Evolutionary conservation across 208 protist species (phyloP), one percentile per base, ranked within the genome.

Genomic region (Wallacemonas sp.): DNA sequence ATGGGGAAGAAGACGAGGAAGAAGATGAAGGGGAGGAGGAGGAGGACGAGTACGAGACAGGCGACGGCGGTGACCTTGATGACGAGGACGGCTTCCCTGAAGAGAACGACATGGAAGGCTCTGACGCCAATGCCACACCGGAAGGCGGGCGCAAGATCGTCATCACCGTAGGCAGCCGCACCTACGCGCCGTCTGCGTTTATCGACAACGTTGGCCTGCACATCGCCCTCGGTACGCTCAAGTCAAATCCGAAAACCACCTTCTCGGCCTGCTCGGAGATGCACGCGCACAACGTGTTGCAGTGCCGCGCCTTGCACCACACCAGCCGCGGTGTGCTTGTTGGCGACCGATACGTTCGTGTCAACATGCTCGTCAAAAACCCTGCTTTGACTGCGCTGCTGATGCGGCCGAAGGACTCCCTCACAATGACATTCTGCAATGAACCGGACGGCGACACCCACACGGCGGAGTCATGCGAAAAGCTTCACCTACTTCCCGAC

Each of bases 351-450:
- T 93, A 88, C 73, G 77, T 93, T 22, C 79, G 84, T 13, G 53
- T 93, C 32, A 83, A 91, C 73, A 93, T 89, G 82, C 48, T 93
- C 30, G 59, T 87, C 5, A 64, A 91, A 30, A 88, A 86, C 48
- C 68, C 70, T 3, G 87, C 60, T 6, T 71, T 76, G 48, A 55
- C 66, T 36, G 53, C 72, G 38, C 48, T 93, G 27, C 78, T 93
- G 65, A 74, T 39, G 21, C 66, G 75, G 29, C 87, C 87, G 0
- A 53, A 27, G 15, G 30, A 60, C 6, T 68, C 84, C 8, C 62
- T 76, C 1, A 36, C 72, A 33, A 81, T 85, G 53, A 34, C 19
- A 8, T 73, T 91, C 42, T 93, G 87, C 63, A 45, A 41, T 27
- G 50, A 66, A 42, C 36, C 32, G 54, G 52, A 67, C 24, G 60